phyloP scores from a whole-genome alignment of 2,329 filamentous ascomycete genomes.

The Aspergillus costaricaensis region DNA sequence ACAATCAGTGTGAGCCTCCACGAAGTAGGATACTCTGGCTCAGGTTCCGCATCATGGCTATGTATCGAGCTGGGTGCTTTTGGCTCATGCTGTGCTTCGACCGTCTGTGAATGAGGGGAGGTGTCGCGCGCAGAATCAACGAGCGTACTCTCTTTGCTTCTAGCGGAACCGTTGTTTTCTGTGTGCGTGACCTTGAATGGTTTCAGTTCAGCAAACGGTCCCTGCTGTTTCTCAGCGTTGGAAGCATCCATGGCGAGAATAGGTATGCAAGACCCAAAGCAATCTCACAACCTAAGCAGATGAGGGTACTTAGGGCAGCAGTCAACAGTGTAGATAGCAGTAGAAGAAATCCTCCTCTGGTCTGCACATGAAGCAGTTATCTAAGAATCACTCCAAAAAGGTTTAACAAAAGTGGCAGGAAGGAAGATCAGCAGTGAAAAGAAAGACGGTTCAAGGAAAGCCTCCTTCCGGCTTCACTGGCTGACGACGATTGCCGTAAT shows the following conservation, averaged over 20 bases:
- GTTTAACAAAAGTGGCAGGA: background rate
- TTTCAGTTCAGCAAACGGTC: background rate
- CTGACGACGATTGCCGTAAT: constrained; percentile 4
- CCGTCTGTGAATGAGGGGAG: background rate
- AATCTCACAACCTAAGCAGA: no score
- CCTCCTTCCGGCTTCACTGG: background rate
- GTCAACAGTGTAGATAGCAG: background rate
- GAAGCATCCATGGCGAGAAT: background rate
- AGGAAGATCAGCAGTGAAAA: background rate
- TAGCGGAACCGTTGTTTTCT: background rate
- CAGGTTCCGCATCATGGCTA: background rate
- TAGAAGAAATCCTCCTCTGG: background rate
- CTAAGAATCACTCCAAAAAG: background rate
- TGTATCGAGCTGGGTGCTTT: background rate
- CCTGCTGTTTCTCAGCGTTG: background rate
- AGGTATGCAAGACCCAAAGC: background rate
- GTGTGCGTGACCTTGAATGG: background rate
- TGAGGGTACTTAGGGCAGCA: no score
- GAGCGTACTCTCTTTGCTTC: constrained; percentile 22
- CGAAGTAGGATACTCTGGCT: constrained; percentile 6
- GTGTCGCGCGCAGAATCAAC: constrained; percentile 15
- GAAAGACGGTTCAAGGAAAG: background rate
- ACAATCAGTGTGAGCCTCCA: constrained; percentile 12
- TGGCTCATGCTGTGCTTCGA: constrained; percentile 19
- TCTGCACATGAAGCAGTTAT: background rate